These are phyloP conservation scores for Laetiporus sulphureus DNA, from an alignment of 1,284 basidiomycete genomes.

Conservation along the genomic window DNA sequence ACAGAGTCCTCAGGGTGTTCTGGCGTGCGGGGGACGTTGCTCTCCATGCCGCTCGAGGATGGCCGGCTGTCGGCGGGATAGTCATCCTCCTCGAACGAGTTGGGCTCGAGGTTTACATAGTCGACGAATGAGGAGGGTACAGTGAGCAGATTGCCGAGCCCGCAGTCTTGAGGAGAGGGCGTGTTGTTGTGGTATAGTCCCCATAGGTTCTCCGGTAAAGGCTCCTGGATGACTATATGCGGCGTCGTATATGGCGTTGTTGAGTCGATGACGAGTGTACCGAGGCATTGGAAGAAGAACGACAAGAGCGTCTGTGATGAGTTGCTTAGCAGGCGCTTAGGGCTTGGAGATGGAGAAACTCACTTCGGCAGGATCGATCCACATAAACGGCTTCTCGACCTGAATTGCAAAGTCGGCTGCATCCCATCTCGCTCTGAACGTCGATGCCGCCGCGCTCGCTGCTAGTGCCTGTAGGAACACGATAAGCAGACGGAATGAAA, in stretches of 20 bases:
- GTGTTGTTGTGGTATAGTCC: conserved; percentile 7
- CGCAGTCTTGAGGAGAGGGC: conserved; percentile 13
- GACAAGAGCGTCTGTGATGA: conserved; percentile 22
- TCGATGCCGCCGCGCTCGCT: conserved; percentile 29
- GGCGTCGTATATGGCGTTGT: conserved; percentile 35
- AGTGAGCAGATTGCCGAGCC: conserved; percentile 10
- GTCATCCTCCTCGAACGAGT: neutral
- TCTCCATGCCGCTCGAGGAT: neutral
- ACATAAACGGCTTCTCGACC: conserved; percentile 34
- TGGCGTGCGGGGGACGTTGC: conserved; percentile 4
- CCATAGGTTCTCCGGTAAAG: conserved; percentile 31
- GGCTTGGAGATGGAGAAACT: conserved; percentile 3
- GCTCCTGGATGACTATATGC: conserved; percentile 42
- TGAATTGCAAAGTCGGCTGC: conserved; percentile 19
- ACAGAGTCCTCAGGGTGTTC: neutral
- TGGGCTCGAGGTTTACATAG: neutral
- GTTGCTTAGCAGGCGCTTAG: neutral
- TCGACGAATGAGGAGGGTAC: conserved; percentile 9
- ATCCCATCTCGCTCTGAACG: conserved; percentile 30
- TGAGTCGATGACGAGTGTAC: conserved; percentile 37
- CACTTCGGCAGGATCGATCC: conserved; percentile 44
- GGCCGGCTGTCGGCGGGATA: neutral
- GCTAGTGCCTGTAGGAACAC: conserved; percentile 29
- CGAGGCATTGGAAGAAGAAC: conserved; percentile 16
- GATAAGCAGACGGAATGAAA: neutral